These are phyloP conservation scores for Chaetomium cochliodes DNA, from an alignment of 495 filamentous ascomycete genomes.

Conservation along the genomic window DNA sequence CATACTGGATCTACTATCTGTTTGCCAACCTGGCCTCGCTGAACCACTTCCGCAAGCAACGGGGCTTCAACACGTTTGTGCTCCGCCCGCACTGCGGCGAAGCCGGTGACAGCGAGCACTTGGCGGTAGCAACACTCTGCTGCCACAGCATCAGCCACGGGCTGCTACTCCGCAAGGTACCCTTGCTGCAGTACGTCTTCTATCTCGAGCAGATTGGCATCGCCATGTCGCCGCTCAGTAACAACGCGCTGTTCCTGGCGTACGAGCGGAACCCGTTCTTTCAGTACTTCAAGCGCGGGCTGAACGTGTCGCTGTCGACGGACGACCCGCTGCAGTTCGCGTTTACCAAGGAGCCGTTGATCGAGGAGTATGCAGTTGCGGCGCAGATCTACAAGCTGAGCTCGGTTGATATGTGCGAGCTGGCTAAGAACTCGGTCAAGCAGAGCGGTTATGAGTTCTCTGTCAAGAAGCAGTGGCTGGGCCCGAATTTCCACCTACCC, in stretches of 20 bases:
- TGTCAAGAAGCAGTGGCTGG: conserved; percentile 88
- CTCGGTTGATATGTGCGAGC: conserved; percentile 97
- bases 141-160: conserved; percentile 98
- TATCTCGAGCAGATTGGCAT: conserved; percentile 98
- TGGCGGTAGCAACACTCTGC: conserved; percentile 87
- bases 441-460: conserved; percentile 91
- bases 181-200: conserved; percentile 92
- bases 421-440: conserved; percentile 90
- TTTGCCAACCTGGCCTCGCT: conserved; percentile 92
- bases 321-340: conserved; percentile 98
- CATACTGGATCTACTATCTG: conserved; percentile 97
- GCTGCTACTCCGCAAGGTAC: conserved; percentile 87
- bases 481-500: conserved; percentile 65
- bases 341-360: conserved; percentile 96
- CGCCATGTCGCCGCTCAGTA: conserved; percentile 97
- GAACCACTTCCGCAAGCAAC: conserved; percentile 84
- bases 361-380: conserved; percentile 96
- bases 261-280: conserved; percentile 97
- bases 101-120: conserved; percentile 93
- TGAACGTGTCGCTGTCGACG: conserved; percentile 94
- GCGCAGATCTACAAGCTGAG: conserved; percentile 98
- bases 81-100: conserved; percentile 95
- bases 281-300: conserved; percentile 87
- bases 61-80: conserved; percentile 94
- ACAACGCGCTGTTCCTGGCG: conserved; percentile 94